These are phyloP conservation scores for Beauveria brongniartii DNA, from an alignment of 2,329 filamentous ascomycete species.

Conservation along the genomic window DNA sequence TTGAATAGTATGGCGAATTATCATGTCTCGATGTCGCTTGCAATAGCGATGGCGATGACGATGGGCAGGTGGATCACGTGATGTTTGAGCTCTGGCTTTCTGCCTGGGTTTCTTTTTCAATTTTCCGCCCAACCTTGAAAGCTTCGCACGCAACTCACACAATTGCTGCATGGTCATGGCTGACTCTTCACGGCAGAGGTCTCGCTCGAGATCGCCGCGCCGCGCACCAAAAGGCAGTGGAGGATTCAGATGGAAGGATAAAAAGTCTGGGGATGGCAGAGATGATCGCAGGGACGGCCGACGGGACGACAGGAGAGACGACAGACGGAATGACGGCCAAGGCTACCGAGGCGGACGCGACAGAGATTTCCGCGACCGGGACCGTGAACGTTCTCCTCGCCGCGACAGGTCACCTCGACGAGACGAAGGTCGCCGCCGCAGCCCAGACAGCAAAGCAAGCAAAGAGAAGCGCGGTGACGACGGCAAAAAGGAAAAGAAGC, in stretches of 20 bases:
- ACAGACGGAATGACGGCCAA: conserved; percentile 17
- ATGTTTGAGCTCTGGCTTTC: not conserved
- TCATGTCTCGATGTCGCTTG: not conserved
- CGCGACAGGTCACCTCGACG: conserved; percentile 14
- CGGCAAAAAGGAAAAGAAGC: conserved; percentile 30
- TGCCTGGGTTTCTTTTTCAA: not conserved
- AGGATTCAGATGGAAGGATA: conserved; percentile 54
- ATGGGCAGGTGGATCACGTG: not conserved
- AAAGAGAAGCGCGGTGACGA: conserved; percentile 22
- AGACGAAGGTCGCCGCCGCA: conserved; percentile 15
- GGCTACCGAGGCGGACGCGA: conserved; percentile 20
- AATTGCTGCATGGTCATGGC: conserved; percentile 15
- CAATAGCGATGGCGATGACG: not conserved
- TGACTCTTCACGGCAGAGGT: conserved; percentile 17
- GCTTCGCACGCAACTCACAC: not conserved
- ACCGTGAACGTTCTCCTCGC: conserved; percentile 14
- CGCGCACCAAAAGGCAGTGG: conserved; percentile 24
- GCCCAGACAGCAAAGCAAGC: conserved; percentile 14
- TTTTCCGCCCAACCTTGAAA: not conserved
- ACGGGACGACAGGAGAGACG: conserved; percentile 34
- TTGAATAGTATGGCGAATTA: not conserved
- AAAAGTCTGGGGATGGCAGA: conserved; percentile 35
- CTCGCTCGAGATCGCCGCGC: conserved; percentile 21
- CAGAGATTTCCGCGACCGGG: conserved; percentile 19
- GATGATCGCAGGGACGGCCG: conserved; percentile 29